Conservation (phyloP, 495 filamentous ascomycete genomes). For the Aspergillus nidulans region DNA sequence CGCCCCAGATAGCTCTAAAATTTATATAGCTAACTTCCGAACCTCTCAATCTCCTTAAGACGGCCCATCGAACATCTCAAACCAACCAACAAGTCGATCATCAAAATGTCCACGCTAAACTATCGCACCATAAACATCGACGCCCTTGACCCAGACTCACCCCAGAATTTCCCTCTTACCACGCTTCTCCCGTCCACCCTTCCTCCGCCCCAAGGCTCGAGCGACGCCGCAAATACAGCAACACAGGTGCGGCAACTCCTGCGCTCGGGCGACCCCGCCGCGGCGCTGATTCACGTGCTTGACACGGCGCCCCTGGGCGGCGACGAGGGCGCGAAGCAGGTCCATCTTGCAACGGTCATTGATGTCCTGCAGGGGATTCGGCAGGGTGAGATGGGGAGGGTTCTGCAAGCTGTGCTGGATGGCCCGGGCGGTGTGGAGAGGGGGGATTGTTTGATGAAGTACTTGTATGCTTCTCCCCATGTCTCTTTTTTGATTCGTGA, state of each 20-base stretch:
- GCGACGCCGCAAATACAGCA: constrained; percentile 67
- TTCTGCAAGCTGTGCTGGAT: constrained; percentile 68
- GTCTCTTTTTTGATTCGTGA: not conserved
- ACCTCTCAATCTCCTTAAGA: not conserved
- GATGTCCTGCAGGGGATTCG: constrained; percentile 89
- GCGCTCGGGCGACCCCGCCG: constrained; percentile 77
- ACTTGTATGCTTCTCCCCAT: constrained; percentile 33
- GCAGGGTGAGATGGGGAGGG: constrained; percentile 81
- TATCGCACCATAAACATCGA: constrained; percentile 96
- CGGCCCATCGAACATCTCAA: not conserved
- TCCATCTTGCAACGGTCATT: constrained; percentile 73
- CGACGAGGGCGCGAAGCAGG: constrained; percentile 73
- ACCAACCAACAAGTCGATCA: not conserved
- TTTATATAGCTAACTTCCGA: too few species aligned
- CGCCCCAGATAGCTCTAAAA: too few species aligned
- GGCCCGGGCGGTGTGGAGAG: constrained; percentile 53
- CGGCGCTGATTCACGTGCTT: constrained; percentile 71
- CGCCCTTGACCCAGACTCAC: constrained; percentile 78
- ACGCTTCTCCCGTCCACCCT: constrained; percentile 68
- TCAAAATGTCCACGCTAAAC: constrained; percentile 57
- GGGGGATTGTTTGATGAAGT: constrained; percentile 51
- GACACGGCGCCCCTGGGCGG: constrained; percentile 72
- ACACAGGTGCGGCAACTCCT: constrained; percentile 80
- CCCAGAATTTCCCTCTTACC: constrained; percentile 78
- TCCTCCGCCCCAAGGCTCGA: constrained; percentile 56